phyloP scores from a whole-genome alignment of 2,329 filamentous ascomycete genomes.

The Lachnum nothofagi region DNA sequence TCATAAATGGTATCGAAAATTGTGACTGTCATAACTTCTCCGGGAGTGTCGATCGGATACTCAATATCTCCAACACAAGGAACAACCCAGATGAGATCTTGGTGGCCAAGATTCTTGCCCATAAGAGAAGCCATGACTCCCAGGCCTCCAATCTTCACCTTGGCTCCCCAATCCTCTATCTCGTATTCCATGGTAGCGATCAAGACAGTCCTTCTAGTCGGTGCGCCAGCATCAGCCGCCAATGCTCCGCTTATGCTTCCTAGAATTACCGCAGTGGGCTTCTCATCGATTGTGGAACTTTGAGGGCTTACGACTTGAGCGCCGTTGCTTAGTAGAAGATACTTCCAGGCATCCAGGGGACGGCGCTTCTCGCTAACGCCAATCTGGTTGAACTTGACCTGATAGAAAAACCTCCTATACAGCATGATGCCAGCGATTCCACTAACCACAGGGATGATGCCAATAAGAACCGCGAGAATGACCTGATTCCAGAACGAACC shows the following conservation, averaged over 20 bases:
- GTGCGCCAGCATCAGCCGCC: background rate
- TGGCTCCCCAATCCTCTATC: constrained; percentile 65
- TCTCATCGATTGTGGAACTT: background rate
- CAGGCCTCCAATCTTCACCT: constrained; percentile 66
- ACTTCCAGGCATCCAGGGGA: background rate
- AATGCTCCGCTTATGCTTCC: background rate
- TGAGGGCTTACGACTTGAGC: background rate
- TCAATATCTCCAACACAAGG: constrained; percentile 59
- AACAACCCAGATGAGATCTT: constrained; percentile 62
- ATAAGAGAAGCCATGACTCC: constrained; percentile 57
- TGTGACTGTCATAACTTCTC: constrained; percentile 57
- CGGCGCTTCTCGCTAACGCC: constrained; percentile 38
- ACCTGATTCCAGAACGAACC: constrained; percentile 51
- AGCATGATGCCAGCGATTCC: constrained; percentile 46
- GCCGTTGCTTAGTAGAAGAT: background rate
- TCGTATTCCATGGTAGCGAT: constrained; percentile 70
- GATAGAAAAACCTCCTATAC: constrained; percentile 52
- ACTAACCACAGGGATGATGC: constrained; percentile 45
- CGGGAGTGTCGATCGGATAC: constrained; percentile 55
- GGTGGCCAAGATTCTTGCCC: constrained; percentile 59
- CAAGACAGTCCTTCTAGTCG: constrained; percentile 46
- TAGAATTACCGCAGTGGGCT: background rate
- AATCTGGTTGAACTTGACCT: constrained; percentile 52
- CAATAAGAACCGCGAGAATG: constrained; percentile 46
- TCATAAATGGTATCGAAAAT: constrained; percentile 57